Base-by-base conservation (phyloP, 202 grass and related monocot species). In the Saccharum hybrid region DNA sequence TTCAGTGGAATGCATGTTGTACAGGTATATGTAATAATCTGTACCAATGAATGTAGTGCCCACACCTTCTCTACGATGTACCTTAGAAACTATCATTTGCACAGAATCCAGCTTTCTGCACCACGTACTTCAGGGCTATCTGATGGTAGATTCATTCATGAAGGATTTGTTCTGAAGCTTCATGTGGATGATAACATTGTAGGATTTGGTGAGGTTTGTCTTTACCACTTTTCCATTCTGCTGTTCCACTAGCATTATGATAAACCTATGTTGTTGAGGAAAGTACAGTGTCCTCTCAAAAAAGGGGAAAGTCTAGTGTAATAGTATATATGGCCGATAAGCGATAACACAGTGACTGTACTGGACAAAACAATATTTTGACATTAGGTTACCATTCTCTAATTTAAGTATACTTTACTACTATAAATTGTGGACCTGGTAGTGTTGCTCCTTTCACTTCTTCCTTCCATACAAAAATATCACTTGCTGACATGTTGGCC, bases 201-300 rank as follows among this genome's bases (percentile, higher is more conserved):
- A 31, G 95, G 95, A 84, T 86, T 98, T 49, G 95, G 95, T 49
- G 95, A 98, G 95, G 95, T 97, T 86, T 83, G 84, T 93, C 71
- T 87, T 86, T 57, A 86, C 80, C 26, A 83, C 79, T 68, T 41
- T 7, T 69, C 18, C 8, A 39, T 59, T 74, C 8, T 74, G 31
- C 56, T 34, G 21, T 38, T 72, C 72, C 15, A 73, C 46, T 78
- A 49, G n/a, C 19, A 77, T 64, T 67, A 22, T 67, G 42, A 49
- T 16, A 66, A 18, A 51, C 7, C 43, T 52, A 23, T 73, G 13
- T 46, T 52, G 15, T 49, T 77, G 60, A 63, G 39, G 40, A 79
- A 26, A 77, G 21, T 43, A 12, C 16, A 63, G 7, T 45, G 18
- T 21, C 5, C 28, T 66, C 63, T 66, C 14, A 36, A 66, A 16